Evolutionary conservation across 345 rosid species (phyloP), one percentile per base, ranked within the genome.

Genomic region (Dipteronia dyeriana): DNA sequence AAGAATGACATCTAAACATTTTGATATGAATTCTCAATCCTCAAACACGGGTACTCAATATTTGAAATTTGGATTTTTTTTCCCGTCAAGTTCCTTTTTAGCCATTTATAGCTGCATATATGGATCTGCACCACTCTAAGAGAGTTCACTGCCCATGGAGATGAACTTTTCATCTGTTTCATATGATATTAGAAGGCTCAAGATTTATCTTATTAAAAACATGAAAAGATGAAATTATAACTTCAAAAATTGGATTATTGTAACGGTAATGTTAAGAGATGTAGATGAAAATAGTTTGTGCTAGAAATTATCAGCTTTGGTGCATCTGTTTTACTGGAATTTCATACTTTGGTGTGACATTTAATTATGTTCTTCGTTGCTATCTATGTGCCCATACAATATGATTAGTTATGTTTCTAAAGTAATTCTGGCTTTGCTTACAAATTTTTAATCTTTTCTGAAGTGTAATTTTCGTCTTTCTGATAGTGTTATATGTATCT

Each of bases 401-500:
- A 47, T 47, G 17, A 0, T 64, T 10, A n/a, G 31, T 11, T 65
- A n/a, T 47, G 38, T 45, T 43, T 71, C 63, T 71, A 19, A 54
- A 17, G 47, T 54, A 17, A 71, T 31, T 8, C 13, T 29, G 39
- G 64, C 17, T 31, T 71, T 71, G 26, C 1, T 54, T 23, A 56
- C 17, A 10, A 71, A 54, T 9, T 34, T 72, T 25, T 3, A 26
- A 31, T 49, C 34, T 61, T 63, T 45, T 49, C 1, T 26, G 6
- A 26, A 71, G 41, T 71, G 4, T 80, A 29, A 5, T 38, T 29
- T 45, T 41, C 5, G 5, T 75, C 12, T 11, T 75, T 78, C 78
- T 73, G 39, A 49, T 68, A 68, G 26, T 76, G 79, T 73, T 71
- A 61, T 43, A 43, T 73, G 39, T 41, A 23, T 11, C 53, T 31